Base-by-base conservation (phyloP, 2,329 filamentous ascomycete species). In the Dothidotthia symphoricarpi region DNA sequence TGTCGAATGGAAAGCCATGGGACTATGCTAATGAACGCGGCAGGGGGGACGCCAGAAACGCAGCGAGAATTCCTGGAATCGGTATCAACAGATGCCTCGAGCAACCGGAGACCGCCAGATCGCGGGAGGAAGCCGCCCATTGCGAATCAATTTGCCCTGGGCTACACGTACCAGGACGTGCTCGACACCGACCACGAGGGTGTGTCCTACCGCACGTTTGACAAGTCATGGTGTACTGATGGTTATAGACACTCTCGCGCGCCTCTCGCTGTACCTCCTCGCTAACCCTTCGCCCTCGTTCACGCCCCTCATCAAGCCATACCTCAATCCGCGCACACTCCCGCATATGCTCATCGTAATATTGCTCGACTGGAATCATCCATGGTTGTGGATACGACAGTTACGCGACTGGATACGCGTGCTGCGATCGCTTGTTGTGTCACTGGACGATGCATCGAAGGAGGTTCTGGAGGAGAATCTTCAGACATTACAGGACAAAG, bases 131-230 rank as follows among this genome's bases (percentile, higher is more conserved):
- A 78, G 45, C 85, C 88, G 2, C 88, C 88, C 15, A 80, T 95
- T 59, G 90, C 90, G 38, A 96, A 96, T 63, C 86, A 85, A 62
- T 95, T 95, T 68, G 90, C 90, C 9, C 72, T 96, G 43, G 90
- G 90, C 34, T 96, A 96, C 66, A 95, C 90, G 36, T 96, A 95
- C 69, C 88, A 94, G 65, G 88, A 96, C 69, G 88, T 96, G 25
- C 76, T 95, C 25, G 90, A 96, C 67, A 85, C 88, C 39, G 90
- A 96, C 63, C 89, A 95, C 67, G 91, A 96, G 75, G 87, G 87
- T 89, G 69, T 42, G 68, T 58, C 28, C 30, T 22, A 11, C n/a
- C 6, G 15, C 3, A 8, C 13, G 24, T 4, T 3, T 3, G 10
- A n/a, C 6, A 11, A 6, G 5, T 2, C 16, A 10, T 29, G 16